These are phyloP conservation scores for Lipomyces orientalis DNA, from an alignment of 805 yeast species.

Conservation along the genomic window DNA sequence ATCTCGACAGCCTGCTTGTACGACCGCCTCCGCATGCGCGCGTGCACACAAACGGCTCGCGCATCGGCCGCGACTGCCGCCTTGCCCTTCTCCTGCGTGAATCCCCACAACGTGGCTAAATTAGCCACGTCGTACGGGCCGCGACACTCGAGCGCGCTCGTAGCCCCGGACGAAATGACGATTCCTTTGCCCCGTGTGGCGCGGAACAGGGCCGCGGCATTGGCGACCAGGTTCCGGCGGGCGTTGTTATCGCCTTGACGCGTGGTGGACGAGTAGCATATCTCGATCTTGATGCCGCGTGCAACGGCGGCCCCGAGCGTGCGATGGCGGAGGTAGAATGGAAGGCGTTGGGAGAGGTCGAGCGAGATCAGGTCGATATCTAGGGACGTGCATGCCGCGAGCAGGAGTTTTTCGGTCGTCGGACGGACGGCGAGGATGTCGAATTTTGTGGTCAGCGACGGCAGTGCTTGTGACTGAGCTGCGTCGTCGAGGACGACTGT, in stretches of 20 bases:
- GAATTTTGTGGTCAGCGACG: slow-evolving; percentile 55
- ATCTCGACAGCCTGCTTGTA: slow-evolving; percentile 46
- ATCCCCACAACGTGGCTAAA: slow-evolving; percentile 70
- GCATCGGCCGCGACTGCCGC: slow-evolving; percentile 66
- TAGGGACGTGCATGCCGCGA: slow-evolving; percentile 71
- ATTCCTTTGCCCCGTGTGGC: slow-evolving; percentile 83
- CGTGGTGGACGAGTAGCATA: slow-evolving; percentile 63
- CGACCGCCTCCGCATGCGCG: slow-evolving; percentile 72
- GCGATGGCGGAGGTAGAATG: slow-evolving; percentile 81
- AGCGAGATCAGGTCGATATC: slow-evolving; percentile 85
- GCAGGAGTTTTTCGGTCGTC: slow-evolving; percentile 74
- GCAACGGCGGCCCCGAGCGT: slow-evolving; percentile 81
- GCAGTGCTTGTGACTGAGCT: slow-evolving; percentile 68
- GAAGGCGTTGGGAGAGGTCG: slow-evolving; percentile 66
- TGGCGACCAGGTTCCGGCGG: slow-evolving; percentile 70
- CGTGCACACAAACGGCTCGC: slow-evolving; percentile 68
- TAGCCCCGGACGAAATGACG: slow-evolving; percentile 78
- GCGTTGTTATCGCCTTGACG: slow-evolving; percentile 39
- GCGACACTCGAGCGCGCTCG: slow-evolving; percentile 58
- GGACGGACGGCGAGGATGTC: slow-evolving; percentile 88
- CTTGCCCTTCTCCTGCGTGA: slow-evolving; percentile 66
- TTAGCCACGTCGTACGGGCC: slow-evolving; percentile 71
- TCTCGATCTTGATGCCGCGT: slow-evolving; percentile 82
- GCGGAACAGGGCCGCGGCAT: slow-evolving; percentile 74
- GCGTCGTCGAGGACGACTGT: slow-evolving; percentile 81